Conservation (phyloP, 2,329 filamentous ascomycete genomes). For the Tolypocladium endophyticum region DNA sequence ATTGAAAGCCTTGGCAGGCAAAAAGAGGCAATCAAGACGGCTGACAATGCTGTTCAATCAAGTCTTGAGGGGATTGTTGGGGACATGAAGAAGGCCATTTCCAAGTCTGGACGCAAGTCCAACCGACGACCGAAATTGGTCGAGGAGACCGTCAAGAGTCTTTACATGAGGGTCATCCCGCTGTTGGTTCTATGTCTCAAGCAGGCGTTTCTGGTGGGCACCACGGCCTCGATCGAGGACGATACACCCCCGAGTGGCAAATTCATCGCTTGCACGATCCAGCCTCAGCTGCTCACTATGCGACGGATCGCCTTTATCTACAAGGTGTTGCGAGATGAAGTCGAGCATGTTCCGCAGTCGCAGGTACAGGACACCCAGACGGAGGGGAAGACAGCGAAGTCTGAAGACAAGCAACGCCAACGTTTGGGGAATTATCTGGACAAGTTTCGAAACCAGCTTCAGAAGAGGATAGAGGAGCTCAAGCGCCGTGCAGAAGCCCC, state of each 20-base stretch:
- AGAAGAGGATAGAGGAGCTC: not conserved
- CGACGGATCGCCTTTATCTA: not conserved
- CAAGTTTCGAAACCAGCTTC: not conserved
- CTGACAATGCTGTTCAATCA: not conserved
- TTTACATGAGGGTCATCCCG: constrained; percentile 13
- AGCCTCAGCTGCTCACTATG: not conserved
- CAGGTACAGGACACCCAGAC: not conserved
- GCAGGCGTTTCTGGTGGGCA: constrained; percentile 9
- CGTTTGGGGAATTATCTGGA: not conserved
- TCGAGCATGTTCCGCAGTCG: not conserved
- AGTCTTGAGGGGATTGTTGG: not conserved
- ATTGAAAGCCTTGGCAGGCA: not conserved
- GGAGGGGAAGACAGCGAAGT: not conserved
- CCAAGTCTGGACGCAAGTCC: not conserved
- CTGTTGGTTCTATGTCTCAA: constrained; percentile 13
- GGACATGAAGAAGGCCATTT: not conserved
- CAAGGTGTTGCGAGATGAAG: not conserved
- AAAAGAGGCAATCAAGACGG: not conserved
- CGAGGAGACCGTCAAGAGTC: constrained; percentile 1
- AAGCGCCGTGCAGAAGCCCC: not conserved
- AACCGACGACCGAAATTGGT: not conserved
- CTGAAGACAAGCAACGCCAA: not conserved
- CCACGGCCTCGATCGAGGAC: constrained; percentile 1
- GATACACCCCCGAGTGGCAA: not conserved
- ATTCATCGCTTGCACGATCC: constrained; percentile 5